phyloP scores from a whole-genome alignment of 1,284 basidiomycete genomes.

The Ganoderma sinense region DNA sequence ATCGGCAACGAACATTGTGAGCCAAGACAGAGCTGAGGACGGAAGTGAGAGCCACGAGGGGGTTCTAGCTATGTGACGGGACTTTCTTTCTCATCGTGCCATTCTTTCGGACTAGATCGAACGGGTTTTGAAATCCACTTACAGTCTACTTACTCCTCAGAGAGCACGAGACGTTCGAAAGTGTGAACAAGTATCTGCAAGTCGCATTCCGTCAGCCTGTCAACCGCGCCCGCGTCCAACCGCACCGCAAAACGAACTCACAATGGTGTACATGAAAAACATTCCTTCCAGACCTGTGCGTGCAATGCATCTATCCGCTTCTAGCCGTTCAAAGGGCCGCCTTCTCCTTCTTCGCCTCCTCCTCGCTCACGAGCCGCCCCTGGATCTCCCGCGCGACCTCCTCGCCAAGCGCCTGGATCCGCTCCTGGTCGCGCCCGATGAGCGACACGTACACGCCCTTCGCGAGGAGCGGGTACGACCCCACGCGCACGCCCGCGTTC shows the following conservation, averaged over 20 bases:
- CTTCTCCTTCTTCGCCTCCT: conserved; percentile 53
- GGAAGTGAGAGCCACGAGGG: too few species aligned
- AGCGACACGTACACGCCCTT: conserved; percentile 79
- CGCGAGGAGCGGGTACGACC: conserved; percentile 78
- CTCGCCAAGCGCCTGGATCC: conserved; percentile 62
- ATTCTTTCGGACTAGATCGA: too few species aligned
- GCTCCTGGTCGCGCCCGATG: conserved; percentile 74
- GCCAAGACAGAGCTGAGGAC: too few species aligned
- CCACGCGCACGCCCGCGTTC: conserved; percentile 82
- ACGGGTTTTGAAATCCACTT: too few species aligned
- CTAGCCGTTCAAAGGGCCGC: conserved; percentile 29
- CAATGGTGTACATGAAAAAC: neutral
- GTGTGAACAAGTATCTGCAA: too few species aligned
- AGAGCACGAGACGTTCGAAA: too few species aligned
- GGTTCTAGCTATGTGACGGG: too few species aligned
- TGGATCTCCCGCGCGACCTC: conserved; percentile 70
- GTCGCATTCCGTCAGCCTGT: too few species aligned
- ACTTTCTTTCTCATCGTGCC: too few species aligned
- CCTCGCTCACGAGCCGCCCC: conserved; percentile 67
- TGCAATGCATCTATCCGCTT: neutral
- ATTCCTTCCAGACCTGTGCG: neutral
- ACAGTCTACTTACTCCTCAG: too few species aligned
- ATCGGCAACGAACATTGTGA: too few species aligned
- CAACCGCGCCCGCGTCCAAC: too few species aligned
- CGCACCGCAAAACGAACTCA: neutral